phyloP scores from a whole-genome alignment of 2,329 filamentous ascomycete genomes.

The Lecanicillium sp. region DNA sequence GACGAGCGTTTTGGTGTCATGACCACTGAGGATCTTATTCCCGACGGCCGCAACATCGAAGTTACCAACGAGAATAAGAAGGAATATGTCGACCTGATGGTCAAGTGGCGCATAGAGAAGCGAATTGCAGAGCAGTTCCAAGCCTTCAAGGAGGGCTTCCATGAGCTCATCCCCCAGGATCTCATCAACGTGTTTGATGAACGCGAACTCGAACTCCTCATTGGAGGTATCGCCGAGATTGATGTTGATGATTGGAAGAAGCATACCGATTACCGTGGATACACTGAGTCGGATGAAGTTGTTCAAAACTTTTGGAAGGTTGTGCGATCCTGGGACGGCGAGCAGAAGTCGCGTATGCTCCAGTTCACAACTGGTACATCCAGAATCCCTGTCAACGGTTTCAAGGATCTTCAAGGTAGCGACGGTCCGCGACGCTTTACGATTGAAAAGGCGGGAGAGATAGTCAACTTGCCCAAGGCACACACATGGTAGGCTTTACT shows the following conservation, averaged over 20 bases:
- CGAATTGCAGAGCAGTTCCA: slow-evolving; percentile 97
- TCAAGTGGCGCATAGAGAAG: slow-evolving; percentile 98
- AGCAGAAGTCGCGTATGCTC: slow-evolving; percentile 91
- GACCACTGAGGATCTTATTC: slow-evolving; percentile 88
- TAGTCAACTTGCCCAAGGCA: slow-evolving; percentile 85
- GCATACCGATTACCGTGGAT: slow-evolving; percentile 97
- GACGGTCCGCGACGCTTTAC: slow-evolving; percentile 94
- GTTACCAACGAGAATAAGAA: slow-evolving; percentile 99
- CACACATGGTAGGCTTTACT: slow-evolving; percentile 77
- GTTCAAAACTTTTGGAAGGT: slow-evolving; percentile 99
- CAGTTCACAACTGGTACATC: slow-evolving; percentile 98
- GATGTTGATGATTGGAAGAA: slow-evolving; percentile 99
- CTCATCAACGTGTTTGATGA: slow-evolving; percentile 98
- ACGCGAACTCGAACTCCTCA: slow-evolving; percentile 89
- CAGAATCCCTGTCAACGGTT: slow-evolving; percentile 96
- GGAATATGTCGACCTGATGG: slow-evolving; percentile 97
- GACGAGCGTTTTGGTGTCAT: slow-evolving; percentile 96
- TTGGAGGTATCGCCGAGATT: slow-evolving; percentile 98
- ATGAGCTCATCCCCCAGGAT: slow-evolving; percentile 93
- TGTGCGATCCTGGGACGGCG: slow-evolving; percentile 92
- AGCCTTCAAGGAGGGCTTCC: slow-evolving; percentile 94
- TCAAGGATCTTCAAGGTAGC: slow-evolving; percentile 96
- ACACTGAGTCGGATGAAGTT: slow-evolving; percentile 95
- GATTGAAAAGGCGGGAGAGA: slow-evolving; percentile 93
- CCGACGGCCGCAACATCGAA: slow-evolving; percentile 80